Evolutionary conservation across 148 eudicot genomes (phyloP).

Genomic region (Vaccinium vitisidaea): DNA sequence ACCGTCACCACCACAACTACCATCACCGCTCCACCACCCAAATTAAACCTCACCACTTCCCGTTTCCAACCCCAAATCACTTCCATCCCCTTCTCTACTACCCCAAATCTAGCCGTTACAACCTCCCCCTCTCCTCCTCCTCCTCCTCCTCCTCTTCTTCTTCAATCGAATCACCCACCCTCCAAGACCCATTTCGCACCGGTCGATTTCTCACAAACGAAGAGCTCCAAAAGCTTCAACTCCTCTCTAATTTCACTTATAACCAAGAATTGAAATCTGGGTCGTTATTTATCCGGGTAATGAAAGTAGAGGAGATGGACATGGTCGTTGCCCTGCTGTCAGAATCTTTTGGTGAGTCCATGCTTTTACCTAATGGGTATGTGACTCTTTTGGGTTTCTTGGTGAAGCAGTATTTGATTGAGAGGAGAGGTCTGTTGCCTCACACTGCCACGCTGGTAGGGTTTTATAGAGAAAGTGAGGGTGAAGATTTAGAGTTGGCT

Average conservation of each 20-base stretch:
- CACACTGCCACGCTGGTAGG: conserved; percentile 72
- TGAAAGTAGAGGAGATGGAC: conserved; percentile 61
- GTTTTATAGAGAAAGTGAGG: conserved; percentile 39
- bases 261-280: conserved; percentile 57
- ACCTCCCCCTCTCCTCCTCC: conserved; percentile 14
- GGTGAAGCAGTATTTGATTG: conserved; percentile 69
- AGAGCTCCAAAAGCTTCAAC: conserved; percentile 55
- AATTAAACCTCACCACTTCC: background rate
- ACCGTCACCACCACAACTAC: background rate
- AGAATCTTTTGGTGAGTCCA: conserved; percentile 70
- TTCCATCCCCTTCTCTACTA: background rate
- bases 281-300: conserved; percentile 44
- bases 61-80: background rate
- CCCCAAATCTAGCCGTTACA: background rate
- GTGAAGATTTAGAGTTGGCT: conserved; percentile 40
- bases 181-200: conserved; percentile 34
- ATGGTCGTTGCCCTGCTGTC: conserved; percentile 47
- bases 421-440: conserved; percentile 67
- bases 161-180: conserved; percentile 21
- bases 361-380: conserved; percentile 54
- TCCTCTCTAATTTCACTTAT: conserved; percentile 47
- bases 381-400: conserved; percentile 48
- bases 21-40: background rate
- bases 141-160: conserved; percentile 32
- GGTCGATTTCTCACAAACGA: conserved; percentile 42